Evolutionary conservation across 495 filamentous ascomycete species (phyloP).

Genomic region (Trichocladium uniseriatum): DNA sequence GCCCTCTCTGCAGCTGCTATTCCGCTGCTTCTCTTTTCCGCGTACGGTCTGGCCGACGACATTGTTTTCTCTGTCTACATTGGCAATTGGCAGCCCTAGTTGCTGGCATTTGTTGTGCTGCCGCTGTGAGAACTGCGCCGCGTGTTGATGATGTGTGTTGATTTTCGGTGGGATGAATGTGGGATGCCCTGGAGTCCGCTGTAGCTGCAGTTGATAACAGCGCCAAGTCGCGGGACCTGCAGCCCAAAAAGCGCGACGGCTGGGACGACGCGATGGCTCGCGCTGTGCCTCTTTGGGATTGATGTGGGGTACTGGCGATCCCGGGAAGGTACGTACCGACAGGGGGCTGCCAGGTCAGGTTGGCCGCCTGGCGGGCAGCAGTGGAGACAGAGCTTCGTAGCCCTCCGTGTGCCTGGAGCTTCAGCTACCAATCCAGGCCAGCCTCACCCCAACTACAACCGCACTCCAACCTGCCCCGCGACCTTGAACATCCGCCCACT

Average conservation of each 20-base stretch:
- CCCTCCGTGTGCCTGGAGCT: slow-evolving; percentile 28
- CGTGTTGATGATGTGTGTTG: not conserved
- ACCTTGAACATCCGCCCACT: slow-evolving; percentile 10
- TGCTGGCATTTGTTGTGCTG: slow-evolving; percentile 6
- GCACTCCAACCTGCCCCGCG: slow-evolving; percentile 7
- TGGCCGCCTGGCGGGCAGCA: slow-evolving; percentile 13
- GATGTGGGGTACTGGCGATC: slow-evolving; percentile 4
- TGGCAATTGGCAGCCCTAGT: slow-evolving; percentile 6
- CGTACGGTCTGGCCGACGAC: slow-evolving; percentile 32
- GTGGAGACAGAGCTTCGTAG: slow-evolving; percentile 22
- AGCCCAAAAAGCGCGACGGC: slow-evolving; percentile 10
- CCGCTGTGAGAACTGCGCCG: too few species aligned
- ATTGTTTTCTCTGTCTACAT: slow-evolving; percentile 30
- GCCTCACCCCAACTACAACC: slow-evolving; percentile 12
- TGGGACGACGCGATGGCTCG: not conserved
- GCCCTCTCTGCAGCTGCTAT: slow-evolving; percentile 16
- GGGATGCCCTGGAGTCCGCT: not conserved
- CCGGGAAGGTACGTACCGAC: slow-evolving; percentile 12
- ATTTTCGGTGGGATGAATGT: not conserved
- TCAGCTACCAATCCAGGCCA: slow-evolving; percentile 23
- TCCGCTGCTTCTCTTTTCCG: slow-evolving; percentile 32
- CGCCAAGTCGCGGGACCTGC: slow-evolving; percentile 12
- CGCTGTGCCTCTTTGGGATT: not conserved
- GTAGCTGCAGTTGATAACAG: not conserved
- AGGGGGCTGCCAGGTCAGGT: slow-evolving; percentile 10